A percentile compares a stretch with the other conserved stretches of the same genome.
Evolutionary conservation across 2,329 filamentous ascomycete genomes (phyloP).

Genomic region (Leptographium procerum): DNA sequence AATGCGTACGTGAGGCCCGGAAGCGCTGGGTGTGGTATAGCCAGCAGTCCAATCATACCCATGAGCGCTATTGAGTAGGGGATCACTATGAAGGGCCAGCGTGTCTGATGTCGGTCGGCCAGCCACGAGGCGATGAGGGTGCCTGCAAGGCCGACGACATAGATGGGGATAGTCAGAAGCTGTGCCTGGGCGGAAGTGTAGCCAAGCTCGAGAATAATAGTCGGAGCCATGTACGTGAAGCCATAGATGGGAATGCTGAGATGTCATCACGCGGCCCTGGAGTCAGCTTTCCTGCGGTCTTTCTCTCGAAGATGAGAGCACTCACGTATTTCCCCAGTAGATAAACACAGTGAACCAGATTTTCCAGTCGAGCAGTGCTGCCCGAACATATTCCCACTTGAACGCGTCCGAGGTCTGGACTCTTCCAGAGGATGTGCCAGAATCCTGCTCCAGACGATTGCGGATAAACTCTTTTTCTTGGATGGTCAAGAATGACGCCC

Average conservation of each 20-base stretch:
- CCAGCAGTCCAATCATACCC: constrained; percentile 1
- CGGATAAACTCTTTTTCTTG: constrained; percentile 23
- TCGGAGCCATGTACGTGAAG: constrained; percentile 23
- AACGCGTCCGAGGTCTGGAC: constrained; percentile 8
- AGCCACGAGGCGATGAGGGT: constrained; percentile 3
- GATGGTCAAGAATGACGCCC: constrained; percentile 20
- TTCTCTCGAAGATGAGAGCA: neutral
- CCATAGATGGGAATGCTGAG: neutral
- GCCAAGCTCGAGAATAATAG: constrained; percentile 28
- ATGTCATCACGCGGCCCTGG: too few relatives aligned
- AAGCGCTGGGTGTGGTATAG: constrained; percentile 18
- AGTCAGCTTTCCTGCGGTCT: neutral
- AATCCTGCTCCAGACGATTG: constrained; percentile 19
- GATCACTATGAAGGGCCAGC: constrained; percentile 2
- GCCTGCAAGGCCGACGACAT: constrained; percentile 8
- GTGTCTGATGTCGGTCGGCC: neutral
- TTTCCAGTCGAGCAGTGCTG: constrained; percentile 8
- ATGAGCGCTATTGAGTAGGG: neutral
- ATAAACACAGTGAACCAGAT: constrained; percentile 10
- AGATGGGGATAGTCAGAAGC: constrained; percentile 9
- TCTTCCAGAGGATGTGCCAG: constrained; percentile 7
- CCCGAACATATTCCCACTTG: constrained; percentile 5
- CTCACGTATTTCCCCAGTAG: constrained; percentile 9
- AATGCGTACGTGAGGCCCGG: constrained; percentile 18
- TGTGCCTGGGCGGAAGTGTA: constrained; percentile 15